phyloP scores from a whole-genome alignment of 2,329 filamentous ascomycete species.

The Trichoderma guizhouense region DNA sequence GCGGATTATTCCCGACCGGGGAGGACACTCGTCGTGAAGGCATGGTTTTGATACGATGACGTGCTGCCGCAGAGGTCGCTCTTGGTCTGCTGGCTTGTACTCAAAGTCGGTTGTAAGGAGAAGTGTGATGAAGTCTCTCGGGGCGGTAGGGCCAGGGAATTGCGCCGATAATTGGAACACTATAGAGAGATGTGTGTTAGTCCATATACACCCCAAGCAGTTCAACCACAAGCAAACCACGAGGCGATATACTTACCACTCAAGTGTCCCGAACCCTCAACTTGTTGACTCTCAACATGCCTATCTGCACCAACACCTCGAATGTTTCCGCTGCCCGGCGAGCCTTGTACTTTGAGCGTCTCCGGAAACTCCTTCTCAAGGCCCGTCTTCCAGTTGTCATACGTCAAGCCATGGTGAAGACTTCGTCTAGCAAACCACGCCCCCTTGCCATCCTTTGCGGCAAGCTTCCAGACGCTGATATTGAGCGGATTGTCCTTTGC shows the following conservation, averaged over 20 bases:
- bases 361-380: slow-evolving; percentile 77
- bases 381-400: slow-evolving; percentile 72
- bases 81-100: slow-evolving; percentile 31
- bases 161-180: slow-evolving; percentile 85
- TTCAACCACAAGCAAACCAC: not conserved
- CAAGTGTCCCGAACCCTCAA: slow-evolving; percentile 57
- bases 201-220: not conserved
- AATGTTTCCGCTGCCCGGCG: slow-evolving; percentile 70
- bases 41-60: slow-evolving; percentile 88
- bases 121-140: slow-evolving; percentile 82
- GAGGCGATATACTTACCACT: slow-evolving; percentile 46
- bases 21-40: slow-evolving; percentile 68
- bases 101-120: slow-evolving; percentile 64
- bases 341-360: slow-evolving; percentile 66
- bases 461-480: slow-evolving; percentile 76
- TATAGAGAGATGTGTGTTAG: slow-evolving; percentile 30
- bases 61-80: slow-evolving; percentile 59
- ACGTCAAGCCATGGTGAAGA: slow-evolving; percentile 74
- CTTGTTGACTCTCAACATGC: slow-evolving; percentile 60
- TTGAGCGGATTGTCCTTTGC: slow-evolving; percentile 70
- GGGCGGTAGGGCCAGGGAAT: slow-evolving; percentile 83
- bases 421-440: slow-evolving; percentile 87
- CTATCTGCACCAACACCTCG: slow-evolving; percentile 82
- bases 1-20: slow-evolving; percentile 69
- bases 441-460: slow-evolving; percentile 75